phyloP scores from a whole-genome alignment of 108 stramenopile species.

The Nitzschia putrida region DNA sequence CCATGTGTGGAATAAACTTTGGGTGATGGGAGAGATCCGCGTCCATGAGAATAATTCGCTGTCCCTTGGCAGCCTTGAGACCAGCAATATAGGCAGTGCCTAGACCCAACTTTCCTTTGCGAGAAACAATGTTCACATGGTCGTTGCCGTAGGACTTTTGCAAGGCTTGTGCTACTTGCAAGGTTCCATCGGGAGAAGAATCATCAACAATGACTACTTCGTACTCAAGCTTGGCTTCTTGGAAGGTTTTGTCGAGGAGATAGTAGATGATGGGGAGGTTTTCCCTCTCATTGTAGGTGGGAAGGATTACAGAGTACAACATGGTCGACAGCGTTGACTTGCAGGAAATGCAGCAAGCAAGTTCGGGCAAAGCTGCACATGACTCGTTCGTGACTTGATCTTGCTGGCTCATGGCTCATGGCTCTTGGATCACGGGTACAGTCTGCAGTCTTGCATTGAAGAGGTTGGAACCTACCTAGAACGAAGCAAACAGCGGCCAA shows the following conservation, averaged over 20 bases:
- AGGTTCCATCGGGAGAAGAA: slow-evolving; percentile 91
- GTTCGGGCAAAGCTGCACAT: no score
- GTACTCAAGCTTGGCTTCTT: slow-evolving; percentile 61
- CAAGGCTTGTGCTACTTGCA: slow-evolving; percentile 88
- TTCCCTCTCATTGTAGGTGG: slow-evolving; percentile 97
- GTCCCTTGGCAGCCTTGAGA: slow-evolving; percentile 73
- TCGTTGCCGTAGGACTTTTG: slow-evolving; percentile 82
- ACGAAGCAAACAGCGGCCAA: no score
- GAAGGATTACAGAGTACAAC: slow-evolving; percentile 95
- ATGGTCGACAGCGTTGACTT: slow-evolving; percentile 16
- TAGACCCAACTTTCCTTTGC: slow-evolving; percentile 93
- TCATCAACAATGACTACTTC: slow-evolving; percentile 98
- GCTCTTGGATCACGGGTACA: no score
- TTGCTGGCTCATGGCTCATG: no score
- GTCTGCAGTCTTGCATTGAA: no score
- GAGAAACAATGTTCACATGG: slow-evolving; percentile 78
- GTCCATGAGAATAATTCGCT: slow-evolving; percentile 96
- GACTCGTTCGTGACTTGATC: no score
- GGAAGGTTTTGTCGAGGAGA: slow-evolving; percentile 82
- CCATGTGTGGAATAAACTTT: slow-evolving; percentile 93
- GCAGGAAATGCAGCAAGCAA: no score
- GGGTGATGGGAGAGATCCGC: slow-evolving; percentile 98
- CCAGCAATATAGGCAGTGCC: slow-evolving; percentile 96
- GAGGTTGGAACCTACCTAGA: no score
- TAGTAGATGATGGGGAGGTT: slow-evolving; percentile 95